These are phyloP conservation scores for Trichoderma atrobrunneum DNA, from an alignment of 2,329 filamentous ascomycete species.

Conservation along the genomic window DNA sequence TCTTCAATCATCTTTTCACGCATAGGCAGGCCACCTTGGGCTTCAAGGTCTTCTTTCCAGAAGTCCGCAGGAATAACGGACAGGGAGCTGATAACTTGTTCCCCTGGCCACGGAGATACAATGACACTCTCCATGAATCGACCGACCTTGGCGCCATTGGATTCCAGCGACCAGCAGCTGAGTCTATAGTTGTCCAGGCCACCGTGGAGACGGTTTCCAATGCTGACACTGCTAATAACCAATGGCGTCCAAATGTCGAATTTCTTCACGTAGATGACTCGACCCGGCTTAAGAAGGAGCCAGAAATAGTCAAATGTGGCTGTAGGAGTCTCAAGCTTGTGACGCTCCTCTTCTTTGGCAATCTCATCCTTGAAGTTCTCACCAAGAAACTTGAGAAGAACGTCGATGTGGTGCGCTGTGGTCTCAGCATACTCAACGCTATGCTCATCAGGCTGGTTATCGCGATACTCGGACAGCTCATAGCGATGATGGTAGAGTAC, in stretches of 20 bases:
- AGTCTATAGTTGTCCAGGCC: slow-evolving; percentile 29
- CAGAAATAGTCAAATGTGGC: slow-evolving; percentile 47
- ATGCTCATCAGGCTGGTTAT: slow-evolving; percentile 41
- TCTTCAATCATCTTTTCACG: slow-evolving; percentile 39
- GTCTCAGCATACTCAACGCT: slow-evolving; percentile 39
- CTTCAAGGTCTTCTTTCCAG: slow-evolving; percentile 38
- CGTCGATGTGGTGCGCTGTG: slow-evolving; percentile 44
- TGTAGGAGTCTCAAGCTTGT: slow-evolving; percentile 37
- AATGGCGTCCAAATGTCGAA: slow-evolving; percentile 42
- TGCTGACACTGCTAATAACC: slow-evolving; percentile 37
- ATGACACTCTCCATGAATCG: slow-evolving; percentile 39
- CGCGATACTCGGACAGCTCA: slow-evolving; percentile 42
- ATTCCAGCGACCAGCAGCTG: slow-evolving; percentile 44
- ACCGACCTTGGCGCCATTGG: slow-evolving; percentile 32
- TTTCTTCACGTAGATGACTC: slow-evolving; percentile 42
- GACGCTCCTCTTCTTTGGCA: slow-evolving; percentile 40
- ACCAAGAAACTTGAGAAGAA: slow-evolving; percentile 44
- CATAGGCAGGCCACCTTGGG: slow-evolving; percentile 34
- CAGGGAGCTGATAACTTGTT: slow-evolving; percentile 43
- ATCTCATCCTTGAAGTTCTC: slow-evolving; percentile 37
- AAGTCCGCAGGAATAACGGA: slow-evolving; percentile 42
- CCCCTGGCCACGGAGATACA: slow-evolving; percentile 41
- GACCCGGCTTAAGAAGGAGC: slow-evolving; percentile 46
- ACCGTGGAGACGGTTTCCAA: slow-evolving; percentile 17
- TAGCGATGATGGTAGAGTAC: slow-evolving; percentile 47